A percentile compares a stretch with the other conserved stretches of the same genome.
phyloP scores from a whole-genome alignment of 805 yeast species.

The Teunomyces aglyptinius region DNA sequence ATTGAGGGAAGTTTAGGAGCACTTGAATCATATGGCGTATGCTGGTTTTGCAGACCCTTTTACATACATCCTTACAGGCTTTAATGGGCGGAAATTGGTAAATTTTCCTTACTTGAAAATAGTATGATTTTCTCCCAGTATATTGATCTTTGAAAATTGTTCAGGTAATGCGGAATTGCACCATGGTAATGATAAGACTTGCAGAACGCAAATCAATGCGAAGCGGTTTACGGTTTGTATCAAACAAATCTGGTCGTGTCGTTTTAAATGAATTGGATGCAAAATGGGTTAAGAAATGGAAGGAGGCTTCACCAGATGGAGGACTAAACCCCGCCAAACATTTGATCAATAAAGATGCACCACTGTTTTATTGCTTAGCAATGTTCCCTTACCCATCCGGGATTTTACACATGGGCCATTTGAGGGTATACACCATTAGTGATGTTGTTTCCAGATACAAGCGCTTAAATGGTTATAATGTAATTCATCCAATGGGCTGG shows the following conservation, averaged over 20 bases:
- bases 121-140: not conserved
- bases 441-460: slow-evolving; percentile 80
- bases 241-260: not conserved
- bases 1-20: slow-evolving; percentile 42
- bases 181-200: not conserved
- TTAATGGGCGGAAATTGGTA: slow-evolving; percentile 26
- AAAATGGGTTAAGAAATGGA: slow-evolving; percentile 58
- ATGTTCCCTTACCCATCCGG: slow-evolving; percentile 99
- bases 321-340: slow-evolving; percentile 38
- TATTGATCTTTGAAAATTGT: not conserved
- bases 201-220: not conserved
- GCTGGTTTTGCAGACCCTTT: slow-evolving; percentile 49
- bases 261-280: slow-evolving; percentile 36
- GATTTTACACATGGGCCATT: slow-evolving; percentile 86
- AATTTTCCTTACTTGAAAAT: not conserved
- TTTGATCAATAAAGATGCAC: slow-evolving; percentile 11
- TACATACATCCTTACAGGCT: slow-evolving; percentile 58
- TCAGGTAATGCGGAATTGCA: not conserved
- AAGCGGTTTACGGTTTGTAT: not conserved
- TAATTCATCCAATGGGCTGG: slow-evolving; percentile 98
- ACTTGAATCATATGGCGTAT: slow-evolving; percentile 44
- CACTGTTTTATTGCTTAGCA: slow-evolving; percentile 63
- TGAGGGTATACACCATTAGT: slow-evolving; percentile 87
- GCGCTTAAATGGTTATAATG: slow-evolving; percentile 70
- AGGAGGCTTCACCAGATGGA: slow-evolving; percentile 26